Conservation (phyloP, 192 early-diverging fungal species). For the Podila clonocystis region DNA sequence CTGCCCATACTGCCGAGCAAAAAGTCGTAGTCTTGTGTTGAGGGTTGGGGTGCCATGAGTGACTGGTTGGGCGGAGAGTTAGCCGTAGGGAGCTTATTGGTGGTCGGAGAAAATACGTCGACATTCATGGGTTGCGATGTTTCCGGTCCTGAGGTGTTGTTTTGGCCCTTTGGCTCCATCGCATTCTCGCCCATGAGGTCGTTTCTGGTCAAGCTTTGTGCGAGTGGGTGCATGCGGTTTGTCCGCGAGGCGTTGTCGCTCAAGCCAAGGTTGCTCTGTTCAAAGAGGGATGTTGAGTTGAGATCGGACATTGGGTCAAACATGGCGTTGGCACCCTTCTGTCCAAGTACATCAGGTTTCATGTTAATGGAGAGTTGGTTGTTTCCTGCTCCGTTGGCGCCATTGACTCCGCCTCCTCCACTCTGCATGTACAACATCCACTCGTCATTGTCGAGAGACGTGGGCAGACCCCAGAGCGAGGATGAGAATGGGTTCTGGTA, state of each 20-base stretch:
- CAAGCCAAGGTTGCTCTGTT: not conserved
- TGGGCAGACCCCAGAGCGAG: slow-evolving; percentile 43
- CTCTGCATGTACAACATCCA: slow-evolving; percentile 52
- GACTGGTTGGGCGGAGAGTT: slow-evolving; percentile 9
- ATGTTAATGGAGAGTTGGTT: not conserved
- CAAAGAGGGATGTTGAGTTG: not conserved
- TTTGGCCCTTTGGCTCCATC: not conserved
- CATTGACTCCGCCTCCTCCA: slow-evolving; percentile 2
- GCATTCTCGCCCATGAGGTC: slow-evolving; percentile 10
- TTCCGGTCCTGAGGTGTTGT: no score
- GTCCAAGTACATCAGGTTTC: not conserved
- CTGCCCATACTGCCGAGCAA: slow-evolving; percentile 3
- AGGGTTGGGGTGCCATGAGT: not conserved
- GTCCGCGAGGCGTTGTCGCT: not conserved
- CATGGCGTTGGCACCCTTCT: not conserved
- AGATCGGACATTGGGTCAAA: slow-evolving; percentile 7
- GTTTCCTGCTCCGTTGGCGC: not conserved
- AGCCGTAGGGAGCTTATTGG: not conserved
- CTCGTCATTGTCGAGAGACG: slow-evolving; percentile 41
- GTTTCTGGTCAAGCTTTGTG: slow-evolving; percentile 29
- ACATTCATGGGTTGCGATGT: not conserved
- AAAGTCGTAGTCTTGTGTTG: slow-evolving; percentile 15
- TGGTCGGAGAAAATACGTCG: not conserved
- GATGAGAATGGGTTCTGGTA: slow-evolving; percentile 48
- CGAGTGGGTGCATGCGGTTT: slow-evolving; percentile 14